These are phyloP conservation scores for Aspergillus quadrilineatus DNA, from an alignment of 2,329 filamentous ascomycete species.

Conservation along the genomic window DNA sequence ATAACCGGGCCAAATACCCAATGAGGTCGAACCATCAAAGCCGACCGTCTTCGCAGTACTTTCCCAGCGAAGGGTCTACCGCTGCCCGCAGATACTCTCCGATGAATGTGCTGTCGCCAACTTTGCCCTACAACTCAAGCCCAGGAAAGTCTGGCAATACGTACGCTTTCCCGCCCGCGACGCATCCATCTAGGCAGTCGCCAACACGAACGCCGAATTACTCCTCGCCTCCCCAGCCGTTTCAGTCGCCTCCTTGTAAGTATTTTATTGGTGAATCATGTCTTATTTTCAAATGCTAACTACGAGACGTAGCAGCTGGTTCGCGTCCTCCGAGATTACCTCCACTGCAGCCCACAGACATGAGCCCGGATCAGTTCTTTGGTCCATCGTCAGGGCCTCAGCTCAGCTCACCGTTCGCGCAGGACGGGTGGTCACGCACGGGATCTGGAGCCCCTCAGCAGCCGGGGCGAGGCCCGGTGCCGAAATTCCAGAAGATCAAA, in stretches of 20 bases:
- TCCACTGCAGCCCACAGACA: constrained; percentile 68
- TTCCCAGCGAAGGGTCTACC: constrained; percentile 71
- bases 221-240: constrained; percentile 57
- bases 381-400: constrained; percentile 68
- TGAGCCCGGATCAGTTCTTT: constrained; percentile 68
- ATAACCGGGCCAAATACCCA: constrained; percentile 82
- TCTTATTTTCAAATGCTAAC: neutral
- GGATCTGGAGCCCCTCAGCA: constrained; percentile 51
- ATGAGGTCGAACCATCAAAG: constrained; percentile 71
- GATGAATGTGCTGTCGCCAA: constrained; percentile 84
- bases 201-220: constrained; percentile 66
- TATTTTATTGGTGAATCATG: constrained; percentile 16
- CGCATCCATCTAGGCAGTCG: constrained; percentile 67
- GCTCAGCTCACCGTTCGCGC: constrained; percentile 65
- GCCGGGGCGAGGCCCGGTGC: constrained; percentile 66
- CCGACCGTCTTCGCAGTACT: constrained; percentile 71
- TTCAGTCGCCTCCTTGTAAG: constrained; percentile 60
- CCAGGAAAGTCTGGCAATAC: constrained; percentile 54
- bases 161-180: constrained; percentile 54
- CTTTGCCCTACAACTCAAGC: constrained; percentile 71
- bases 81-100: constrained; percentile 92
- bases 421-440: constrained; percentile 51
- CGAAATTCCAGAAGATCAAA: constrained; percentile 80
- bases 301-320: constrained; percentile 41
- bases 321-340: constrained; percentile 65